Base-by-base conservation (phyloP, 495 filamentous ascomycete species). In the Podospora anserina region DNA sequence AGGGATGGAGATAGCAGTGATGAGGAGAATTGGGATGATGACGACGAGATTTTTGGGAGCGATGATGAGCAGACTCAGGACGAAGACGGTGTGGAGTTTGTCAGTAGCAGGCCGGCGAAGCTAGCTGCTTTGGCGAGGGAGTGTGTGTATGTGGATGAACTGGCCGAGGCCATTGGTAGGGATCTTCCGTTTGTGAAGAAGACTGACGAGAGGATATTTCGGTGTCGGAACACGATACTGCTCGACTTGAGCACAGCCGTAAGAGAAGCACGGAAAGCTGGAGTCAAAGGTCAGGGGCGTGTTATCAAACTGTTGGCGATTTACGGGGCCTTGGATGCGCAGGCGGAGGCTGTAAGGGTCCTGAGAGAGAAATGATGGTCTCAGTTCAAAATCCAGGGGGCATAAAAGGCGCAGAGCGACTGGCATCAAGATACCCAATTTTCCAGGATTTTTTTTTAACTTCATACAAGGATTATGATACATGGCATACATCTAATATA, bases 231-330 rank as follows among this genome's bases (percentile, higher is more conserved):
- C 56, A 96, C 93, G 0, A 82, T 98, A 57, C 77, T 98, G 19
- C 80, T 97, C 49, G 94, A 98, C 77, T 80, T 99, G 30, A 89
- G 86, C 66, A 89, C 88, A 2, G 92, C 93, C 1, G 78, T 96
- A 58, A 91, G 91, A 74, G 91, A 94, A 75, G 87, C 88, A 1
- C 87, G 83, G 26, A 80, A 79, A 55, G 81, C 84, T 0, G 87
- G 85, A 2, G 74, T 78, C 0, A 81, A 76, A 57, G 87, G 88
- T 0, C 84, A 87, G 68, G 78, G 77, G 4, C 85, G 88, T 64
- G 77, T 89, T n/a, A 75, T 93, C 75, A 89, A 87, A 70, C 81
- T 95, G 28, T 77, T 97, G 76, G 84, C 82, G 4, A 83, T 97
- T 64, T 97, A 96, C 79, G 82, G 87, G n/a, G 81, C 88, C 19